Evolutionary conservation across 257 asterid species (phyloP).

Genomic region (Cynanchum wilfordii): DNA sequence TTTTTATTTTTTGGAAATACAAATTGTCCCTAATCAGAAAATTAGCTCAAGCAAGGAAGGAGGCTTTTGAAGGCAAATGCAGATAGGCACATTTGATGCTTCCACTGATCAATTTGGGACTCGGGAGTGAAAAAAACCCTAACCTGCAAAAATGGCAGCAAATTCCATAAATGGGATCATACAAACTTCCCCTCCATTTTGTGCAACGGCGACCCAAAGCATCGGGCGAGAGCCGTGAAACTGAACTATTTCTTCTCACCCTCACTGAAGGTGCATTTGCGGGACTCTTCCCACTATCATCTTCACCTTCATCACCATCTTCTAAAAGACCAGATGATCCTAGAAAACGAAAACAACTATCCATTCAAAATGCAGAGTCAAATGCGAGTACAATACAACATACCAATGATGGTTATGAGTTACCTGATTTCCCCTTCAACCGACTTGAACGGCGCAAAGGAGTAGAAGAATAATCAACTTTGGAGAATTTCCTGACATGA

Average conservation of each 20-base stretch:
- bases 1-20: not conserved
- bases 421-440: constrained; percentile 32
- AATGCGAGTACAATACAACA: not conserved
- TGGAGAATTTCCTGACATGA: constrained; percentile 28
- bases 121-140: not conserved
- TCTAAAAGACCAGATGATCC: constrained; percentile 28
- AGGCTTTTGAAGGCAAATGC: not conserved
- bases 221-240: constrained; percentile 31
- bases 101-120: not conserved
- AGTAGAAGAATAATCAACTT: constrained; percentile 35
- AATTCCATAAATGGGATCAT: constrained; percentile 67
- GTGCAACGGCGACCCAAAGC: constrained; percentile 50
- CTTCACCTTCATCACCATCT: constrained; percentile 26
- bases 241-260: constrained; percentile 27
- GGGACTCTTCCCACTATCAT: constrained; percentile 23
- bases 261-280: constrained; percentile 26
- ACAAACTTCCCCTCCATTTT: constrained; percentile 63
- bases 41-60: not conserved
- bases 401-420: constrained; percentile 7
- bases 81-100: not conserved
- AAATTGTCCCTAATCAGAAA: not conserved
- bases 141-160: constrained; percentile 95
- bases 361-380: not conserved
- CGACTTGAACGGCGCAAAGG: constrained; percentile 72
- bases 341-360: constrained; percentile 7